Evolutionary conservation across 345 rosid genomes (phyloP), one percentile per base, ranked within the genome.

Genomic region (Gossypium ekmanianum): DNA sequence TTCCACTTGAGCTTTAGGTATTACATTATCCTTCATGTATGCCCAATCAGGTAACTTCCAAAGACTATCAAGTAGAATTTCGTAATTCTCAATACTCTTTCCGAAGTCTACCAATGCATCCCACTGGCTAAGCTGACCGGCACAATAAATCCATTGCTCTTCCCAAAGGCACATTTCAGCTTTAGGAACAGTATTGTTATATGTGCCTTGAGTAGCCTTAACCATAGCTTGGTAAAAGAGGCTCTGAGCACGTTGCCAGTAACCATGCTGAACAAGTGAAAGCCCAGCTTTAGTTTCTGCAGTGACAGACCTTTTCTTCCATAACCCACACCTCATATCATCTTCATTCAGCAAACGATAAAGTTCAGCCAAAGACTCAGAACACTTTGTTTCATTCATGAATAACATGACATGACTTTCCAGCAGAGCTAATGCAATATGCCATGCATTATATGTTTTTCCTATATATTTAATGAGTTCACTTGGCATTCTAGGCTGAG

Each of bases 141-240:
- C 97, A 85, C 99, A 95, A 80, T 87, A 82, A 73, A 93, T 84
- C 99, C 99, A 95, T 74, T 95, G 98, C 84, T 95, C 99, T 89
- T 95, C 99, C 99, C 99, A 95, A 57, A 95, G 88, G 78, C 97
- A 93, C 99, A 95, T 95, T 86, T 95, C 99, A 74, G 99, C 99
- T 85, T 95, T 95, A 7, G 99, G 99, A 27, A 95, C 98, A 1
- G 93, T 86, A 81, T 93, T 95, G 80, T 90, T 93, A 76, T 95
- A 95, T 43, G 99, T 93, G 54, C 97, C 99, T 82, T 93, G 99
- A 81, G 96, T 95, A 83, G 98, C 99, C 93, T 93, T 95, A 70
- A 87, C 89, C 99, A 95, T 95, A 64, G 99, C 99, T 79, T 91
- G 93, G 79, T 90, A 90, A 84, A 95, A 95, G 72, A 95, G 96